Evolutionary conservation across 2,329 filamentous ascomycete genomes (phyloP).

Genomic region (Fusarium tupiense): DNA sequence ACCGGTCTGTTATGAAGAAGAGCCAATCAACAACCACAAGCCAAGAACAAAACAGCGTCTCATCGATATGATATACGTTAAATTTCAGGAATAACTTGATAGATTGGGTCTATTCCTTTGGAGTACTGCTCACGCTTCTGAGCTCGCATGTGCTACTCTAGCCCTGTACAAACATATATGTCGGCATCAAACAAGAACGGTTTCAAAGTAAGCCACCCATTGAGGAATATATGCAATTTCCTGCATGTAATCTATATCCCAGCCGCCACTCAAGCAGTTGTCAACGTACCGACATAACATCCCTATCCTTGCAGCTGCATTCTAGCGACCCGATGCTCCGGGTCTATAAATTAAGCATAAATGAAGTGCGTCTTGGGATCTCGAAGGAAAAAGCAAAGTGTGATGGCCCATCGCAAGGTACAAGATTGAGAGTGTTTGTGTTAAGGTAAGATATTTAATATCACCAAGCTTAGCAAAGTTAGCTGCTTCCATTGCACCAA

Average conservation of each 20-base stretch:
- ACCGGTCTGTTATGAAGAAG: neutral
- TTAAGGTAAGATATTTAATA: neutral
- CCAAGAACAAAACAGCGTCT: neutral
- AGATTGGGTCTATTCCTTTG: neutral
- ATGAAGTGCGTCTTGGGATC: neutral
- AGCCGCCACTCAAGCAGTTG: neutral
- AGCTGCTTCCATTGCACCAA: no score
- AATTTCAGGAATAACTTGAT: neutral
- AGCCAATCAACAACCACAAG: neutral
- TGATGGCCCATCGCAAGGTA: neutral
- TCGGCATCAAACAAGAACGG: neutral
- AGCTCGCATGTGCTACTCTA: neutral
- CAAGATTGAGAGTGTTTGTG: neutral
- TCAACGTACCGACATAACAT: neutral
- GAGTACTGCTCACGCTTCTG: neutral
- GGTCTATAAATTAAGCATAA: neutral
- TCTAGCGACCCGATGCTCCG: neutral
- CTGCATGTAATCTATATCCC: neutral
- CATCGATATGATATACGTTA: no score
- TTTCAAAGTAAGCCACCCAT: neutral
- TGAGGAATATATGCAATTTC: neutral
- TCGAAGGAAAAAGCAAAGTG: neutral
- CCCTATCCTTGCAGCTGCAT: slow-evolving; percentile 14
- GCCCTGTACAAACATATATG: neutral
- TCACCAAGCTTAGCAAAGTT: neutral